Percentiles rank a stretch among this genome's conserved stretches.
phyloP scores from a whole-genome alignment of 257 asterid species.

The Solanum okadae region DNA sequence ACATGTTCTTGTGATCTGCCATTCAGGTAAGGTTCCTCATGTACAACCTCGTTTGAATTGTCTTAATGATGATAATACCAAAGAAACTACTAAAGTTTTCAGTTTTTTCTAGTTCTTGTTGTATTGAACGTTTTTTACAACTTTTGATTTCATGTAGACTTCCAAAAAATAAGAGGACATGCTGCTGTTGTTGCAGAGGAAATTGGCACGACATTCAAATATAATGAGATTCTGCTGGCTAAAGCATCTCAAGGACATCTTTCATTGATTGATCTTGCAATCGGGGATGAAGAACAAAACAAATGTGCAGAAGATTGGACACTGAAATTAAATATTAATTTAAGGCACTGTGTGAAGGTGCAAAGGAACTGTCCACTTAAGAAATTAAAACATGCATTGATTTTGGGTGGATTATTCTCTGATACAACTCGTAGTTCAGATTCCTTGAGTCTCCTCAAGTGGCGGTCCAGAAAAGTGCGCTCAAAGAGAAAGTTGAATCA shows the following conservation, averaged over 20 bases:
- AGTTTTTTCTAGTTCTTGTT: background rate
- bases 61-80: background rate
- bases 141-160: conserved; percentile 39
- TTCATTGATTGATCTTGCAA: conserved; percentile 60
- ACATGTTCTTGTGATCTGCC: conserved; percentile 82
- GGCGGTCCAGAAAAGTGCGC: conserved; percentile 80
- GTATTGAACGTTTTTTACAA: background rate
- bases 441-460: conserved; percentile 25
- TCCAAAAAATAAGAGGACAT: conserved; percentile 75
- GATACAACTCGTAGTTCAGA: conserved; percentile 22
- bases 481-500: conserved; percentile 37
- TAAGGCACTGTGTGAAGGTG: conserved; percentile 59
- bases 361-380: conserved; percentile 45
- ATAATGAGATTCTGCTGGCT: conserved; percentile 42
- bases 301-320: conserved; percentile 69
- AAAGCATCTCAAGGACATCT: conserved; percentile 63
- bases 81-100: background rate
- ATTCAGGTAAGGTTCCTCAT: conserved; percentile 59
- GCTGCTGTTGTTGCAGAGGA: conserved; percentile 73
- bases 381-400: conserved; percentile 48
- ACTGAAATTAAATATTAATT: conserved; percentile 47
- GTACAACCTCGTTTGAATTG: background rate
- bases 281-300: conserved; percentile 46
- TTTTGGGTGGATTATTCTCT: conserved; percentile 49
- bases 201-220: conserved; percentile 40